Conservation (phyloP, 1,284 basidiomycete species). For the Rhodotorula sp. region DNA sequence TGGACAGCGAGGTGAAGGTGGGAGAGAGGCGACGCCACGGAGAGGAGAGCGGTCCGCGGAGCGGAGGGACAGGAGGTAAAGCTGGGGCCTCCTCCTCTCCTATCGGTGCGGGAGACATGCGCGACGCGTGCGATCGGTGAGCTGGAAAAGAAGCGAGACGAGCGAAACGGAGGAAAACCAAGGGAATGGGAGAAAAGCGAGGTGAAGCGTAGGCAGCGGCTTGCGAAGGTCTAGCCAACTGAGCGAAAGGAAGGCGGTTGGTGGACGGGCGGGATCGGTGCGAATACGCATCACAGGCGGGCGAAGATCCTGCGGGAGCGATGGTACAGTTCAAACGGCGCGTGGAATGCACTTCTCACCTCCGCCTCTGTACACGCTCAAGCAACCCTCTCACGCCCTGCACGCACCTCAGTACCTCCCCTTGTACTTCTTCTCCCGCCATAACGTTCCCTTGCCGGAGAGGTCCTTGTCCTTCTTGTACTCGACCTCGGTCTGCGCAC, state of each 20-base stretch:
- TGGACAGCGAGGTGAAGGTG: not conserved
- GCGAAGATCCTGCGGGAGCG: too few species aligned
- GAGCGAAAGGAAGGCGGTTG: too few species aligned
- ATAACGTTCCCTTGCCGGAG: not conserved
- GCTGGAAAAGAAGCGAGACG: too few species aligned
- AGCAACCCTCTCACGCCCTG: not conserved
- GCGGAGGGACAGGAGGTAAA: not conserved
- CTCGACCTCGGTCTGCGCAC: slow-evolving; percentile 4
- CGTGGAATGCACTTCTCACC: not conserved
- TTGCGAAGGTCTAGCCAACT: too few species aligned
- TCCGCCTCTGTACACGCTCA: not conserved
- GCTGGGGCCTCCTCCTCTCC: not conserved
- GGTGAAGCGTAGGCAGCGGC: not conserved
- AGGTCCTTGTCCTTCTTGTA: not conserved
- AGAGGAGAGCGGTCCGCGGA: slow-evolving; percentile 3
- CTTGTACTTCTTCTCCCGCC: not conserved
- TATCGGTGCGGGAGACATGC: not conserved
- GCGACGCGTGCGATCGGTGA: too few species aligned
- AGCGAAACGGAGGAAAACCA: too few species aligned
- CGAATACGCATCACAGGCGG: too few species aligned
- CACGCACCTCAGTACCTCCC: not conserved
- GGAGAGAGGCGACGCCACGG: not conserved
- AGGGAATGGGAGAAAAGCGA: not conserved
- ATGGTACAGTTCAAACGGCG: not conserved
- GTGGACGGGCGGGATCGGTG: too few species aligned